These are phyloP conservation scores for Aspergillus nanangensis DNA, from an alignment of 495 filamentous ascomycete species.

Conservation along the genomic window DNA sequence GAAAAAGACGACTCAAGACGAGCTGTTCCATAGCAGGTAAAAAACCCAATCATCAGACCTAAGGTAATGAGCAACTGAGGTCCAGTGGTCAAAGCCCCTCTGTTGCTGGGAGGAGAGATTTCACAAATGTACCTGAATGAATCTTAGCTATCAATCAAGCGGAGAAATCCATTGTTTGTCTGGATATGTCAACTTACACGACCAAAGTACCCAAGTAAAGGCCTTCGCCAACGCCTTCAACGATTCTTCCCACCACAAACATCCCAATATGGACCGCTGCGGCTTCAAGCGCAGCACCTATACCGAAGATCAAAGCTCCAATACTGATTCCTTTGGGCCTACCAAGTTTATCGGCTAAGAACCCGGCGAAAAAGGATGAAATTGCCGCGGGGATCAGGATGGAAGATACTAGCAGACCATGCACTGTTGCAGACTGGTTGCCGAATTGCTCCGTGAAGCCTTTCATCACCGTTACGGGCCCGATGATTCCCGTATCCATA, in stretches of 20 bases:
- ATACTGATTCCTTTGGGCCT: conserved; percentile 48
- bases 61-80: conserved; percentile 52
- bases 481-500: conserved; percentile 61
- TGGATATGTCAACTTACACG: conserved; percentile 38
- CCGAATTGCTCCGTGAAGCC: conserved; percentile 47
- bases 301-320: conserved; percentile 49
- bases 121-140: conserved; percentile 51
- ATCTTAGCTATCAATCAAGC: neutral
- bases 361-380: conserved; percentile 58
- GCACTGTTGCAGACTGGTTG: conserved; percentile 47
- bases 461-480: conserved; percentile 57
- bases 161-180: no score
- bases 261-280: conserved; percentile 42
- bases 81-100: conserved; percentile 50
- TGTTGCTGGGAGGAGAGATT: conserved; percentile 48
- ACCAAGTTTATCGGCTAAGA: conserved; percentile 56
- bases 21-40: conserved; percentile 57
- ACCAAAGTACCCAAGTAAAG: conserved; percentile 53
- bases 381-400: conserved; percentile 60
- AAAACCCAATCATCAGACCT: conserved; percentile 53
- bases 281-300: conserved; percentile 51
- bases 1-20: conserved; percentile 46
- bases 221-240: conserved; percentile 59
- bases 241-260: conserved; percentile 49
- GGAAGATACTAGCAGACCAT: conserved; percentile 59